Evolutionary conservation across 306 rosid genomes (phyloP).

Genomic region (Dalbergia cochinchinensis): DNA sequence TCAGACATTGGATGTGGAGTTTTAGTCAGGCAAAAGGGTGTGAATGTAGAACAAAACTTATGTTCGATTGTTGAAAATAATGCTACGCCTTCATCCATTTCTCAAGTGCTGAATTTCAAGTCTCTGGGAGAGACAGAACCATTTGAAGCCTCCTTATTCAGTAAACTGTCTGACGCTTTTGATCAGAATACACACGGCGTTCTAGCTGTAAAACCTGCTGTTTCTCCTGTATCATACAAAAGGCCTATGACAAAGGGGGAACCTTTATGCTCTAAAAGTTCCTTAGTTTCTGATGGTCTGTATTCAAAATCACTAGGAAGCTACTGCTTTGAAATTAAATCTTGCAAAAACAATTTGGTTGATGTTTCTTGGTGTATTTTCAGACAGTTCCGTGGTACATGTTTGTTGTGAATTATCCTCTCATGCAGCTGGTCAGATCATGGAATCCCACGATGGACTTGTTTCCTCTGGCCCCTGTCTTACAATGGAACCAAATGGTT

Average conservation of each 20-base stretch:
- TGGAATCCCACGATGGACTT: conserved; percentile 39
- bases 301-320: conserved; percentile 47
- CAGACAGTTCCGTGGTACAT: conserved; percentile 41
- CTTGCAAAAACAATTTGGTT: conserved; percentile 43
- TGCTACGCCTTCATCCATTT: conserved; percentile 35
- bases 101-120: conserved; percentile 39
- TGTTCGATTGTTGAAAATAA: conserved; percentile 46
- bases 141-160: conserved; percentile 34
- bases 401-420: conserved; percentile 41
- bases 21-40: conserved; percentile 20
- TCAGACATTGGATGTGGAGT: conserved; percentile 30
- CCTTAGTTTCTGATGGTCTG: conserved; percentile 42
- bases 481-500: conserved; percentile 61
- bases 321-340: conserved; percentile 34
- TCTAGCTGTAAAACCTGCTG: conserved; percentile 30
- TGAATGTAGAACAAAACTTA: conserved; percentile 40
- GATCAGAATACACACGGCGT: conserved; percentile 26
- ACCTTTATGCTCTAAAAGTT: conserved; percentile 18
- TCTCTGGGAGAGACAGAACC: conserved; percentile 49
- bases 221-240: conserved; percentile 46
- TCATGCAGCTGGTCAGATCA: conserved; percentile 40
- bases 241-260: conserved; percentile 28
- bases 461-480: conserved; percentile 48
- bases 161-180: conserved; percentile 33
- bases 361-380: conserved; percentile 35